Conservation (phyloP, 177 flowering plant species). For the Tripterygium wilfordii region DNA sequence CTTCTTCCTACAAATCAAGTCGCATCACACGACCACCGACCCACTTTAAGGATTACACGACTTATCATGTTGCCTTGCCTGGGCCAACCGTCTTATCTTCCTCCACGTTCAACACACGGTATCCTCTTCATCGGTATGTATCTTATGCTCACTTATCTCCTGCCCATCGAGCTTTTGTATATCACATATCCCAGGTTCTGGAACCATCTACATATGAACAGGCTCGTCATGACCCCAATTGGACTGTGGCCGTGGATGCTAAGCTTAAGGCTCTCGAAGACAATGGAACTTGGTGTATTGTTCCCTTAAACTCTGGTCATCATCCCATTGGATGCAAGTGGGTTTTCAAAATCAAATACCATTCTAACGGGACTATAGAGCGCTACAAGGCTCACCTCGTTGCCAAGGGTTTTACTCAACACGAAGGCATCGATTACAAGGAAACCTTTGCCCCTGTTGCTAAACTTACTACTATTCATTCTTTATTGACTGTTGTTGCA, state of each 20-base stretch:
- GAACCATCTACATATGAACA: slow-evolving; percentile 1
- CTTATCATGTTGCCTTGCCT: too few species aligned
- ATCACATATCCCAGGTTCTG: too few species aligned
- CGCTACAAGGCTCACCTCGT: too few species aligned
- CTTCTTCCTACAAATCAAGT: too few species aligned
- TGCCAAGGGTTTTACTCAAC: slow-evolving; percentile 1
- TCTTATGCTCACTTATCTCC: too few species aligned
- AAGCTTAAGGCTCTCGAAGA: background rate
- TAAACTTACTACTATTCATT: background rate
- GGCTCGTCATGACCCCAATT: background rate
- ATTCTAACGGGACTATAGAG: background rate
- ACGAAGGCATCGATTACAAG: background rate
- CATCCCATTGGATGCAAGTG: background rate
- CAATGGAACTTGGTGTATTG: background rate
- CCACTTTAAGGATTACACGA: too few species aligned
- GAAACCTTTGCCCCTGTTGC: too few species aligned
- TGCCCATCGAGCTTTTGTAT: too few species aligned
- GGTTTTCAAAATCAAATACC: background rate
- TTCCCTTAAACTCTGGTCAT: background rate
- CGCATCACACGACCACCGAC: too few species aligned
- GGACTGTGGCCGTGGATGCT: background rate
- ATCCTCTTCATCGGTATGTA: too few species aligned
- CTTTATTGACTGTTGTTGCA: background rate
- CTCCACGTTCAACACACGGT: too few species aligned
- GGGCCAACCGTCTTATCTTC: too few species aligned